Conservation (phyloP, 805 yeast genomes). For the Candida vaughaniae region DNA sequence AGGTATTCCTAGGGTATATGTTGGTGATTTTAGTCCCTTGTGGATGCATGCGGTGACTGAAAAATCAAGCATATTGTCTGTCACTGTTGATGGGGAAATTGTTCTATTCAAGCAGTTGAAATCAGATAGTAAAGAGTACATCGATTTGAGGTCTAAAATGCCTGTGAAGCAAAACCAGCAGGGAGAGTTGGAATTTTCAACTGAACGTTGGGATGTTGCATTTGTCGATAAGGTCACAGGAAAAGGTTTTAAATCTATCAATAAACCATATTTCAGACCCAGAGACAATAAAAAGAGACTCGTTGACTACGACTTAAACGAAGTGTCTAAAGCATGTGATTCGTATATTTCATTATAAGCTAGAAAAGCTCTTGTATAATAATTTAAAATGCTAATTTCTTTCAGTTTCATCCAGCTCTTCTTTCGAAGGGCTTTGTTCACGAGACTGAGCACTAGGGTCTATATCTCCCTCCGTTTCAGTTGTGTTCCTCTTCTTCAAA, state of each 20-base stretch:
- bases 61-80: slow-evolving; percentile 17
- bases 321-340: slow-evolving; percentile 9
- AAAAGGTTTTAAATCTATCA: slow-evolving; percentile 34
- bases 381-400: background rate
- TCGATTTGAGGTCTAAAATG: slow-evolving; percentile 7
- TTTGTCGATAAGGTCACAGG: slow-evolving; percentile 39
- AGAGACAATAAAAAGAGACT: slow-evolving; percentile 21
- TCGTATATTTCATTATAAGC: slow-evolving; percentile 7
- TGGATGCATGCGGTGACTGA: slow-evolving; percentile 7
- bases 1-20: slow-evolving; percentile 33
- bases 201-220: slow-evolving; percentile 24
- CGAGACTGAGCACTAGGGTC: too few species aligned
- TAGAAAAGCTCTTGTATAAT: background rate
- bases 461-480: too few species aligned
- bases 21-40: slow-evolving; percentile 17
- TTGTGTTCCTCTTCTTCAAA: slow-evolving; percentile 6
- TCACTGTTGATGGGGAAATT: slow-evolving; percentile 41
- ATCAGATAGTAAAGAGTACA: slow-evolving; percentile 14
- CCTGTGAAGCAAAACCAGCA: slow-evolving; percentile 2
- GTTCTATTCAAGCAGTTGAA: slow-evolving; percentile 17
- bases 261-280: slow-evolving; percentile 36
- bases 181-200: slow-evolving; percentile 12
- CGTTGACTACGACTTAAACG: slow-evolving; percentile 33
- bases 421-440: too few species aligned
- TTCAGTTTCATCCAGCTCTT: too few species aligned